These are phyloP conservation scores for Flaveria linearis DNA, from an alignment of 129 eudicot species.

Conservation along the genomic window DNA sequence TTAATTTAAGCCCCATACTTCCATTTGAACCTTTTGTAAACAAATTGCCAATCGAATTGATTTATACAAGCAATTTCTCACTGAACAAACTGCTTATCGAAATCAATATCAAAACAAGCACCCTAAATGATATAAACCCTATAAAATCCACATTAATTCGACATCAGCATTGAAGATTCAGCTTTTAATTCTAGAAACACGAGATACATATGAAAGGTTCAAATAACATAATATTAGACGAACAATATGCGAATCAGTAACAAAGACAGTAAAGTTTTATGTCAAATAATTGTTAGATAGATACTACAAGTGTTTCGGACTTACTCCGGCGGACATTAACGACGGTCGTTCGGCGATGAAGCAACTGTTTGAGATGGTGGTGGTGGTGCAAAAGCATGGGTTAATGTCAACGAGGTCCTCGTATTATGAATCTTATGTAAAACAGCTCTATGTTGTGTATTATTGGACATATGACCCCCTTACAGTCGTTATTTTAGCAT, in stretches of 20 bases:
- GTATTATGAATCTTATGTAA: background rate
- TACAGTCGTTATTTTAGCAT: background rate
- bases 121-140: background rate
- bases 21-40: no score
- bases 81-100: background rate
- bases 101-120: background rate
- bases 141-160: background rate
- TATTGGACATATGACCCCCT: background rate
- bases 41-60: no score
- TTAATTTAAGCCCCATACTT: no score
- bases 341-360: background rate
- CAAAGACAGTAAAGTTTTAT: no score
- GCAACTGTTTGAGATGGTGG: background rate
- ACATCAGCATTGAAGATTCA: no score
- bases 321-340: constrained; percentile 2
- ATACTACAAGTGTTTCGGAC: background rate
- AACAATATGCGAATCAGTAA: no score
- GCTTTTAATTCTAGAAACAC: no score
- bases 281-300: background rate
- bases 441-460: background rate
- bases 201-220: no score
- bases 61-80: no score
- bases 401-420: background rate
- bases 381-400: background rate
- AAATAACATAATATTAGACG: no score